Conservation (phyloP, 2,329 filamentous ascomycete genomes). For the Penicillium sp. region DNA sequence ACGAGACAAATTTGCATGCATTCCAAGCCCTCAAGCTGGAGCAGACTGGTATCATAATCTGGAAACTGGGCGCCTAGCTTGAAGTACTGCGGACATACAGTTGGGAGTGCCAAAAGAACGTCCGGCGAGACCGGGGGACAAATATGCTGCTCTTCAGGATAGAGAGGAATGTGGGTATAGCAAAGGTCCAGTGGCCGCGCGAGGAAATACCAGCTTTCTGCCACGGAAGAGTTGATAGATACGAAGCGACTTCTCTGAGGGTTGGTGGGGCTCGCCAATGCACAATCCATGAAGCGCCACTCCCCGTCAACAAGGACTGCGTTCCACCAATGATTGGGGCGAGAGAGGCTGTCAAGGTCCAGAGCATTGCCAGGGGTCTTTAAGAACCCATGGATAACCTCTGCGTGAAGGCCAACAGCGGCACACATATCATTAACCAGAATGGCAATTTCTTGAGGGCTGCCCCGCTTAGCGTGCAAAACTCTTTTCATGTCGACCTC, state of each 20-base stretch:
- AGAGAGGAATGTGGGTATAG: slow-evolving; percentile 91
- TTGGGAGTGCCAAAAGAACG: slow-evolving; percentile 80
- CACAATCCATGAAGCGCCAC: slow-evolving; percentile 96
- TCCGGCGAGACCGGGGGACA: slow-evolving; percentile 86
- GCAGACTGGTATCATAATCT: slow-evolving; percentile 86
- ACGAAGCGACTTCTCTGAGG: slow-evolving; percentile 78
- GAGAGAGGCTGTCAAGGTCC: slow-evolving; percentile 79
- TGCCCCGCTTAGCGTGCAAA: slow-evolving; percentile 79
- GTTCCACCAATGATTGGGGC: slow-evolving; percentile 98
- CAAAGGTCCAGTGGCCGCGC: slow-evolving; percentile 83
- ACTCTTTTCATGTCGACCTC: slow-evolving; percentile 76
- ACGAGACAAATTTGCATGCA: slow-evolving; percentile 87
- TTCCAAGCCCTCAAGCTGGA: slow-evolving; percentile 86
- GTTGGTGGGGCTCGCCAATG: slow-evolving; percentile 86
- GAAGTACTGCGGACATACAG: slow-evolving; percentile 86
- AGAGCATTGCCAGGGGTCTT: slow-evolving; percentile 83
- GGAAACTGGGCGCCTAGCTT: slow-evolving; percentile 75
- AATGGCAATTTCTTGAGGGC: slow-evolving; percentile 83
- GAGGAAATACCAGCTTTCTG: slow-evolving; percentile 95
- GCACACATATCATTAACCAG: slow-evolving; percentile 92
- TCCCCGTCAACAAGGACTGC: slow-evolving; percentile 88
- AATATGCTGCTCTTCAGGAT: slow-evolving; percentile 87
- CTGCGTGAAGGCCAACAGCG: slow-evolving; percentile 83
- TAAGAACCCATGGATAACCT: slow-evolving; percentile 85
- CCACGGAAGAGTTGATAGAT: slow-evolving; percentile 65